Percentiles rank a stretch among this genome's conserved stretches.
Evolutionary conservation across 2,329 filamentous ascomycete species (phyloP).

Genomic region (Cladophialophora psammophila): DNA sequence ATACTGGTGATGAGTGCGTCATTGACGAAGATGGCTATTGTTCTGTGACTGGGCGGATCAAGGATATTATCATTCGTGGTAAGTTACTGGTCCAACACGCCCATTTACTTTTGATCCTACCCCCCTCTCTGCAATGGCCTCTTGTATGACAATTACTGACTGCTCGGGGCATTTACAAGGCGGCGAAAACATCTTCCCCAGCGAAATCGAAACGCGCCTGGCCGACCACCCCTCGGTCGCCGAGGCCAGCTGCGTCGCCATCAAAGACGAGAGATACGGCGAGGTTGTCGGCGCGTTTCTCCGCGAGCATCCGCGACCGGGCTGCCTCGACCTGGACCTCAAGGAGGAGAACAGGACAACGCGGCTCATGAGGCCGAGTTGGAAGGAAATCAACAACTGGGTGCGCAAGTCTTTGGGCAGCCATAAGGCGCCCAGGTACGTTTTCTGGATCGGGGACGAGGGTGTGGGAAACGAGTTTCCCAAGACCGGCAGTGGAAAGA

Average conservation of each 20-base stretch:
- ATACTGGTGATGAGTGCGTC: conserved; percentile 85
- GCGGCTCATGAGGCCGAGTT: conserved; percentile 49
- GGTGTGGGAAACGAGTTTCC: conserved; percentile 65
- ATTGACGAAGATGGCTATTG: conserved; percentile 82
- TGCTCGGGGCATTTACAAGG: conserved; percentile 52
- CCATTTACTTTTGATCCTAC: neutral
- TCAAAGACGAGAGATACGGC: conserved; percentile 73
- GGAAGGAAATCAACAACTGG: conserved; percentile 68
- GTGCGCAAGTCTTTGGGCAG: conserved; percentile 66
- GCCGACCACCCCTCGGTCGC: conserved; percentile 70
- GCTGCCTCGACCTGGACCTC: conserved; percentile 35
- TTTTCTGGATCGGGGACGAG: conserved; percentile 75
- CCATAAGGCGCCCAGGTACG: conserved; percentile 73
- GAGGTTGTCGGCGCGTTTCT: conserved; percentile 74
- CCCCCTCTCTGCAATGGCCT: neutral
- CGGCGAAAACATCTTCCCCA: conserved; percentile 92
- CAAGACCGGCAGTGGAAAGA: conserved; percentile 74
- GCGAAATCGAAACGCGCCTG: conserved; percentile 88
- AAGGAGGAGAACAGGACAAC: conserved; percentile 8
- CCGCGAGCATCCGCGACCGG: conserved; percentile 67
- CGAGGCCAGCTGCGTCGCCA: conserved; percentile 71
- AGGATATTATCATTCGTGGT: conserved; percentile 86
- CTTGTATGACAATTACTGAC: neutral
- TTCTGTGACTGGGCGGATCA: conserved; percentile 69
- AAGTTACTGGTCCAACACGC: neutral